Evolutionary conservation across 352 stramenopile species (phyloP), one percentile per base, ranked within the genome.

Genomic region (Phytophthora rubi): DNA sequence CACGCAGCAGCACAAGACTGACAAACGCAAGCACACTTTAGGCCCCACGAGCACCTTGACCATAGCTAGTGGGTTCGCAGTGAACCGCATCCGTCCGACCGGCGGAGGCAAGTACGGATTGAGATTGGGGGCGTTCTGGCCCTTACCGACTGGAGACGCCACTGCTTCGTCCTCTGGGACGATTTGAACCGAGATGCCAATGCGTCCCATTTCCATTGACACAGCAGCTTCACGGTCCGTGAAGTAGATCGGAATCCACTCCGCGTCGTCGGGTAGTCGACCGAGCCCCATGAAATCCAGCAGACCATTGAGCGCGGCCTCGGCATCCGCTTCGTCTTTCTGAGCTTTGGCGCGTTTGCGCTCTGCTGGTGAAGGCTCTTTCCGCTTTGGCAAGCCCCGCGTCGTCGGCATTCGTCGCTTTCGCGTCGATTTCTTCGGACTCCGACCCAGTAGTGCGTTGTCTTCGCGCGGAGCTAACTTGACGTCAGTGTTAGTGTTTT

Each of bases 91-190:
- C 6, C 94, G 76, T 6, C 94, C 94, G 12, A 94, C 88, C 1
- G 93, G 90, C 30, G 86, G 89, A 16, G 94, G 92, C 16, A 98
- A 61, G 70, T 97, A 97, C 18, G 94, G 94, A 44, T 98, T 97
- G 42, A 89, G 76, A 70, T 98, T 98, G 10, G 94, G 94, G 0
- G 94, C 73, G 7, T 82, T 84, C 33, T 93, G 86, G 1, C 91
- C 94, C 39, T 82, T 86, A 28, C 94, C 94, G 3, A 94, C 91
- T 0, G 81, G 81, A 62, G 91, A 89, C 10, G 79, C 69, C 6
- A 81, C 44, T 0, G 91, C 92, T 56, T 97, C 82, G 21, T 94
- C 88, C 53, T 95, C 85, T 0, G 94, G 91, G 0, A 97, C 85
- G 30, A 98, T 95, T 65, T 97, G 79, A 0, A 94, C 54, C 0